These are phyloP conservation scores for Voacanga thouarsii DNA, from an alignment of 257 asterid species.

Conservation along the genomic window DNA sequence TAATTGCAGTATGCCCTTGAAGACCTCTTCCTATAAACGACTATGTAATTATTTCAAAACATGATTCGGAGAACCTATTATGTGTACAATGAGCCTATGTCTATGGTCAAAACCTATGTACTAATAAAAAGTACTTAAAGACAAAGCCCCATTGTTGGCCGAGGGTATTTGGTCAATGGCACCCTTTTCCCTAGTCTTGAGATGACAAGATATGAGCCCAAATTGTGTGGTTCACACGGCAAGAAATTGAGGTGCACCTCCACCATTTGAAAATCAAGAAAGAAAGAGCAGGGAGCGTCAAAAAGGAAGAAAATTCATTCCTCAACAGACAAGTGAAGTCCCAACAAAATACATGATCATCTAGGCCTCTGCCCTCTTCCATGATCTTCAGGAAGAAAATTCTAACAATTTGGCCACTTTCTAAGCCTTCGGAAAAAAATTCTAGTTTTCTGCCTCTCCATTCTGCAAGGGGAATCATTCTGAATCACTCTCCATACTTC, in stretches of 20 bases:
- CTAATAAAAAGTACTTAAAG: background rate
- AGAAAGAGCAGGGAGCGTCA: conserved; percentile 2
- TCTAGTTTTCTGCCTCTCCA: background rate
- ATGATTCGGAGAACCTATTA: background rate
- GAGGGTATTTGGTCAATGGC: background rate
- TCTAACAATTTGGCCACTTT: background rate
- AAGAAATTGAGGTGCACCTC: background rate
- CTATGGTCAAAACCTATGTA: background rate
- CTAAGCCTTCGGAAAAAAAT: background rate
- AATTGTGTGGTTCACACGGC: background rate
- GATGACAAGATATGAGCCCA: background rate
- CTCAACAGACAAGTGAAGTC: conserved; percentile 1
- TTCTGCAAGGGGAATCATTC: conserved; percentile 20
- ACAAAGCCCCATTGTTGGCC: conserved; percentile 4
- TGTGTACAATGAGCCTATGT: background rate
- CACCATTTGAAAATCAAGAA: background rate
- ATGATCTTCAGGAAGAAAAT: background rate
- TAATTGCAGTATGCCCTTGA: background rate
- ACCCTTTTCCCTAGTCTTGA: background rate
- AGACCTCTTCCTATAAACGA: background rate
- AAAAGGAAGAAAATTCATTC: background rate
- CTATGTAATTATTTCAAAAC: background rate
- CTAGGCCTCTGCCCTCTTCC: background rate
- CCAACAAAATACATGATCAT: background rate
- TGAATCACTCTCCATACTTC: conserved; percentile 39